Percentiles rank a stretch among this genome's conserved stretches.
These are phyloP conservation scores for Paspalum notatum DNA, from an alignment of 176 grass and related monocot species.

Conservation along the genomic window DNA sequence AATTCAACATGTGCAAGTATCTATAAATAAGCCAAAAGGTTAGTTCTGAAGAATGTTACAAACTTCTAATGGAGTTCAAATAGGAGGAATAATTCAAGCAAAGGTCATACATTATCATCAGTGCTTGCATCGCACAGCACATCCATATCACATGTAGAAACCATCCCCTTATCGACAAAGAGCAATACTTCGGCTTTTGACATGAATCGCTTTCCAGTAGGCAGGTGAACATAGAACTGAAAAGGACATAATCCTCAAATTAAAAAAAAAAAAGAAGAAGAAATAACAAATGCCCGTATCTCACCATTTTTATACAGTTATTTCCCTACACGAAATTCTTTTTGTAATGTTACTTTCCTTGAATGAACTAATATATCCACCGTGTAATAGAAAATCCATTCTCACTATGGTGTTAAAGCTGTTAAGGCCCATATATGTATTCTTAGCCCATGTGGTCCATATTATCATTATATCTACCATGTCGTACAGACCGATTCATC, in stretches of 20 bases:
- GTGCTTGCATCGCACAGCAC: conserved; percentile 44
- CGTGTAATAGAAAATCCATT: neutral
- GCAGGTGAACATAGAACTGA: conserved; percentile 55
- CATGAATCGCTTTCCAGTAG: conserved; percentile 46
- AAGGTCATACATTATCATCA: conserved; percentile 45
- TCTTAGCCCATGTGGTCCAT: no score
- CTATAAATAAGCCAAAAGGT: conserved; percentile 36
- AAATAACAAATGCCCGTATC: neutral
- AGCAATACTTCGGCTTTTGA: conserved; percentile 58
- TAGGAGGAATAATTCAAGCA: conserved; percentile 29
- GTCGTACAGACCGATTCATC: no score
- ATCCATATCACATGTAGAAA: conserved; percentile 39
- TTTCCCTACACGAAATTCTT: neutral
- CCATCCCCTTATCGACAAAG: conserved; percentile 40
- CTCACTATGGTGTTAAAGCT: no score
- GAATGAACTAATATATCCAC: conserved; percentile 12
- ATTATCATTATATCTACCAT: no score
- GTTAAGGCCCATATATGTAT: no score
- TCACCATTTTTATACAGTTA: conserved; percentile 9
- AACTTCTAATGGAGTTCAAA: neutral
- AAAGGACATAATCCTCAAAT: conserved; percentile 18
- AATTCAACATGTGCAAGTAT: conserved; percentile 60
- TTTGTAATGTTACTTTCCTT: neutral
- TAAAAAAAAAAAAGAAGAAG: neutral
- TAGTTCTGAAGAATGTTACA: neutral